Percentiles rank a stretch among this genome's conserved stretches.
Evolutionary conservation across 75 land plant species (phyloP).

Genomic region (Adiantum capillusveneris): DNA sequence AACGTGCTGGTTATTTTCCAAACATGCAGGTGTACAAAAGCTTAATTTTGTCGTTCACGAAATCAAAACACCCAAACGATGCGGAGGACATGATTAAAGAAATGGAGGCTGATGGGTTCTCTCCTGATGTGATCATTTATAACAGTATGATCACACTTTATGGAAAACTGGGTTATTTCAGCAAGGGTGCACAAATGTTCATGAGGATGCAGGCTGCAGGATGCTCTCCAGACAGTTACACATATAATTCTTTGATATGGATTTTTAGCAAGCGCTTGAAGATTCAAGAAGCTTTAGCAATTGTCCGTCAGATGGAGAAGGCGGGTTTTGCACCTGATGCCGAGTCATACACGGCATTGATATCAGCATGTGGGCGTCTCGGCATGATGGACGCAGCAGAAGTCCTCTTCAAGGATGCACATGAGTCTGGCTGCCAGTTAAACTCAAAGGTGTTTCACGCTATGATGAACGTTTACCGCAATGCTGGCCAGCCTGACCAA

Average conservation of each 20-base stretch:
- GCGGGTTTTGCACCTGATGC: conserved; percentile 49
- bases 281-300: conserved; percentile 59
- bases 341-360: conserved; percentile 57
- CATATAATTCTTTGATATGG: conserved; percentile 55
- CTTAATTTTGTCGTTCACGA: conserved; percentile 48
- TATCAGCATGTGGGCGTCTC: conserved; percentile 56
- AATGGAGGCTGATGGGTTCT: conserved; percentile 74
- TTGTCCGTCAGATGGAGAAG: conserved; percentile 56
- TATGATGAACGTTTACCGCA: conserved; percentile 81
- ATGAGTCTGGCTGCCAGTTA: conserved; percentile 37
- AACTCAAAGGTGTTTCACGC: conserved; percentile 68
- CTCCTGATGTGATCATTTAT: conserved; percentile 61
- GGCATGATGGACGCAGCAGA: conserved; percentile 56
- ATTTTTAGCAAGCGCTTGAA: conserved; percentile 70
- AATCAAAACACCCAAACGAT: conserved; percentile 43
- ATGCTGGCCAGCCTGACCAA: conserved; percentile 54
- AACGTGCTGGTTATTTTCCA: conserved; percentile 69
- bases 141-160: conserved; percentile 65
- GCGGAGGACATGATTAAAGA: conserved; percentile 65
- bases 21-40: conserved; percentile 66
- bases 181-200: conserved; percentile 42
- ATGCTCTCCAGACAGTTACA: conserved; percentile 48
- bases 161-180: conserved; percentile 39
- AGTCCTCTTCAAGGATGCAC: conserved; percentile 46
- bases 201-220: conserved; percentile 43